Evolutionary conservation across 1,284 basidiomycete species (phyloP), one percentile per base, ranked within the genome.

Genomic region (Coniferiporia sulphurascens): DNA sequence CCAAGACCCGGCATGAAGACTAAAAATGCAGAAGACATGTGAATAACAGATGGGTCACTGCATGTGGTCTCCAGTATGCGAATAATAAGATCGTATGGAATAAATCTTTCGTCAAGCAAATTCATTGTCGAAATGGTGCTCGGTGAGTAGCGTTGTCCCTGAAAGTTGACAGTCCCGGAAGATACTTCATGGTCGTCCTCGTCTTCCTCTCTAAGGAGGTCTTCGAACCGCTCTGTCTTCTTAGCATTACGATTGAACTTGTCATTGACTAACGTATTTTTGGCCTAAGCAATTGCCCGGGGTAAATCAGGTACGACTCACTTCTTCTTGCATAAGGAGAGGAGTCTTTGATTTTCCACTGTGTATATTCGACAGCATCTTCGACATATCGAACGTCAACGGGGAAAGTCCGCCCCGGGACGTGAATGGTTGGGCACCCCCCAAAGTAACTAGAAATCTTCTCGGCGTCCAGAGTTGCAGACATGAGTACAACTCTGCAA

Each of bases 351-450:
- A 99, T 84, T 19, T 83, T 79, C 89, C 95, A 99, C n/a, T 83
- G 78, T 10, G 89, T 86, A 60, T 84, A 78, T 72, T 99, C 90
- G 27, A 99, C 81, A 0, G 93, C 95, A 72, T 99, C 97, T 72
- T 99, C 97, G 8, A 99, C 77, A 69, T 86, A 99, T 52, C 84
- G 80, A 17, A 91, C 81, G 52, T 93, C 86, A 10, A 99, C 97
- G 8, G 97, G 96, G 77, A 94, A 99, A 0, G 95, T 98, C n/a
- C 97, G 84, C 1, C 97, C 97, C 7, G 96, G 96, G 15, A 99
- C 92, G 63, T 85, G 85, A 49, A 98, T 77, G 27, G 87, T 86
- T 0, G 95, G 94, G 70, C 95, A 98, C 27, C 87, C 87, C 19
- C 90, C 93, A 70, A 99, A 98, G 74, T 92, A 99, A 21, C 74